Percentiles rank a stretch among this genome's conserved stretches.
phyloP scores from a whole-genome alignment of 805 yeast species.

The Yarrowia hollandica region DNA sequence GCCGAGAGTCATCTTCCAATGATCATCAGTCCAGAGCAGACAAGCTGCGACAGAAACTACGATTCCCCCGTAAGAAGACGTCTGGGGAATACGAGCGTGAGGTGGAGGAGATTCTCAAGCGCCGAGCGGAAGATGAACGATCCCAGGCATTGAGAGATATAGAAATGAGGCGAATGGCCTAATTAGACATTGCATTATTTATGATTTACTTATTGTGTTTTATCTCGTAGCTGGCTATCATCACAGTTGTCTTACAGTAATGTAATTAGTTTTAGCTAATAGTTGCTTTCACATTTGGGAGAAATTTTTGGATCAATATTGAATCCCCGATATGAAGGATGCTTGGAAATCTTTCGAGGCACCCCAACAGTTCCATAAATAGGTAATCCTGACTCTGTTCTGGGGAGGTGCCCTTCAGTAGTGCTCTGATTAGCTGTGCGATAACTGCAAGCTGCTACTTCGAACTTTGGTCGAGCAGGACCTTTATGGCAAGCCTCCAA shows the following conservation, averaged over 20 bases:
- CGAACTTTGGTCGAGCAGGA: not conserved
- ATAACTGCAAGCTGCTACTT: too few species aligned
- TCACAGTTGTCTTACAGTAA: too few species aligned
- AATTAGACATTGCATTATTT: constrained; percentile 29
- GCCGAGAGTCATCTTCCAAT: not conserved
- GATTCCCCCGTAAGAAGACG: constrained; percentile 36
- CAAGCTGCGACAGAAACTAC: constrained; percentile 37
- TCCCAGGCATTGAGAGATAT: constrained; percentile 19
- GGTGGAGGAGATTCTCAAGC: constrained; percentile 41
- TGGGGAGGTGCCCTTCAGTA: not conserved
- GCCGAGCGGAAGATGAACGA: constrained; percentile 41
- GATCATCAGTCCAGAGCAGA: constrained; percentile 28
- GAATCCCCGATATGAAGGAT: too few species aligned
- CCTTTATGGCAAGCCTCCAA: not conserved
- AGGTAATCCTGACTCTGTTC: not conserved
- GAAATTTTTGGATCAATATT: too few species aligned
- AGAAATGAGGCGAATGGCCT: constrained; percentile 28
- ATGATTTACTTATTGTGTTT: not conserved
- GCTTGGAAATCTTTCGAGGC: not conserved
- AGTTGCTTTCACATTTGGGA: too few species aligned
- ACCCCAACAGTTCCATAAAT: not conserved
- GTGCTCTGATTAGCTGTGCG: too few species aligned
- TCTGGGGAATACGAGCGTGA: constrained; percentile 42
- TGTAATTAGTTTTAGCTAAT: too few species aligned
- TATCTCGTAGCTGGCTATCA: too few species aligned